These are phyloP conservation scores for Ilyonectria destructans DNA, from an alignment of 2,329 filamentous ascomycete genomes.

Conservation along the genomic window DNA sequence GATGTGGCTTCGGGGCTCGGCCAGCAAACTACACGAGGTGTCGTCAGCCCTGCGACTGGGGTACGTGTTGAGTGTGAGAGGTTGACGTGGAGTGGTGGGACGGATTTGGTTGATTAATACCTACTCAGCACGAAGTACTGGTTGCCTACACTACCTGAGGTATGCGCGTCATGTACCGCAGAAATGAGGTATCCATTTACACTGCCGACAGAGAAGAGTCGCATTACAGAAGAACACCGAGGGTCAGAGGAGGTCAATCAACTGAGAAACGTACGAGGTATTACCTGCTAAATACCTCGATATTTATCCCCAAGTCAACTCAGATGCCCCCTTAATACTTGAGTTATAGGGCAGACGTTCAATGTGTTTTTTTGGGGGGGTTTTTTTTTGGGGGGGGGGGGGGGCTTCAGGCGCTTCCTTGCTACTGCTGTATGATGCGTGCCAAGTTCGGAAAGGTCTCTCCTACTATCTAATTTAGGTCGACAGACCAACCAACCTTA, in stretches of 20 bases:
- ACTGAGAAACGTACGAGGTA: background rate
- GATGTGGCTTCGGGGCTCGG: background rate
- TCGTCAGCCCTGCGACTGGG: slow-evolving; percentile 31
- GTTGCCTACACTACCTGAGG: slow-evolving; percentile 4
- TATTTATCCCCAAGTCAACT: too few species aligned
- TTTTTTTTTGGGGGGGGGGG: too few species aligned
- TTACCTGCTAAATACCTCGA: too few species aligned
- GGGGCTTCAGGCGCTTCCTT: too few species aligned
- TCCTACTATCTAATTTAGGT: background rate
- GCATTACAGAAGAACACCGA: background rate
- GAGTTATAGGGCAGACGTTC: too few species aligned
- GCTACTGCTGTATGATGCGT: too few species aligned
- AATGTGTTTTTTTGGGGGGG: too few species aligned
- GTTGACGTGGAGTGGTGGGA: slow-evolving; percentile 26
- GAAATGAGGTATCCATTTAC: slow-evolving; percentile 9
- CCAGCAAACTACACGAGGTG: slow-evolving; percentile 23
- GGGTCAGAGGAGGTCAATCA: background rate
- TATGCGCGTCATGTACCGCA: slow-evolving; percentile 12
- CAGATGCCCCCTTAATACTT: too few species aligned
- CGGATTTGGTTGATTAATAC: slow-evolving; percentile 2
- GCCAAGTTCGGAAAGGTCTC: background rate
- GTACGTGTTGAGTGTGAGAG: slow-evolving; percentile 18
- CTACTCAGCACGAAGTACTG: background rate
- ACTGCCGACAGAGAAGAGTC: background rate
- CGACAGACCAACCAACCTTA: background rate